Evolutionary conservation across 306 rosid species (phyloP), one percentile per base, ranked within the genome.

Genomic region (Citrullus mucosospermus): DNA sequence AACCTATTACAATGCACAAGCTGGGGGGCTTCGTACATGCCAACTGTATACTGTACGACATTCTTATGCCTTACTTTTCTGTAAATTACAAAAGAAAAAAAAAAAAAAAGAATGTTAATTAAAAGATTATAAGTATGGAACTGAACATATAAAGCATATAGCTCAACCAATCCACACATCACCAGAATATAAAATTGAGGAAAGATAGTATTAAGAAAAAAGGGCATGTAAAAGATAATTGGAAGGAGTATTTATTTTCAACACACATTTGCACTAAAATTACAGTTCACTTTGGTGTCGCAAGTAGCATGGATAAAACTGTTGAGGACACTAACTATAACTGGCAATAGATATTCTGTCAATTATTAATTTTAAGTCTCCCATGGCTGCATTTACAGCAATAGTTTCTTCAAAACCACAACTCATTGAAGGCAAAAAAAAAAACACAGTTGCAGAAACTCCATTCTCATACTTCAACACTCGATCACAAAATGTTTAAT

Each of bases 31-130:
- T 91, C 59, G 99, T 96, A 75, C 99, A 96, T 76, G 98, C 28
- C 99, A 84, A 97, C 99, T n/a, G 93, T 96, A 87, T 93, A 96
- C 80, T 96, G 99, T 48, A 96, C 99, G 84, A 96, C 98, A 85
- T 96, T 96, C 89, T 93, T 96, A 86, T 96, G 99, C 68, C 97
- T 92, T 83, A 96, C 99, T 87, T 93, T 96, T 91, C 99, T 96
- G 90, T 79, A 87, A 84, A 82, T 78, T 84, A 78, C 78, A 74
- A 79, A 78, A 8, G 1, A 25, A 25, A 25, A 22, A 25, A 25
- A 25, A 25, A 25, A 25, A 25, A 25, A 25, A 25, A 25, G 28
- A 13, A 10, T 65, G 79, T 62, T 83, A 28, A 75, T 82, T 67
- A 79, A 34, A 69, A 54, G 32, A 71, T 66, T 2, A 18, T 53